Base-by-base conservation (phyloP, 2,329 filamentous ascomycete species). In the Fusarium odoratissimum region DNA sequence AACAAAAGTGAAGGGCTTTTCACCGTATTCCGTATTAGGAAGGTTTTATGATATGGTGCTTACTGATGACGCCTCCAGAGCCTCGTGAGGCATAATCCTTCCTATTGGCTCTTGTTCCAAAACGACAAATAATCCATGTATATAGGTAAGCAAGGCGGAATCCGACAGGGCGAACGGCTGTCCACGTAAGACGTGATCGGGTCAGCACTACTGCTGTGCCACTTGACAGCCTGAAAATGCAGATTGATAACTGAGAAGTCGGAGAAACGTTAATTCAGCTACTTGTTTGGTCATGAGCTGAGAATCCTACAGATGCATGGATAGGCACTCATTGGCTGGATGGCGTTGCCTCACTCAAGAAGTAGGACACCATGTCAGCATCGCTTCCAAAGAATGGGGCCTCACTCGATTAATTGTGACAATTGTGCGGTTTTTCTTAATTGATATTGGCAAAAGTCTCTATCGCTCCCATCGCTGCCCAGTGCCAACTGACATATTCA, bases 341-440 rank as follows among this genome's bases (percentile, higher is more conserved):
- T 13, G 21, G 7, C 1, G 2, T 33, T 56, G 37, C 38, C 16
- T 56, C 28, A 44, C n/a, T 56, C 2, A 2, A 16, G 16, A 11
- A 0, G 4, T 5, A 4, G 6, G 1, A 35, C 30, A 25, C 30
- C 30, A 17, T 35, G 19, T 46, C 54, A 57, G 54, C 40, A 13
- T 30, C 25, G 14, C 23, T 17, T 30, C 21, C 2, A 12, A n/a
- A n/a, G 14, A 41, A 41, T 23, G 51, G 35, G n/a, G 54, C 54
- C 54, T 57, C 7, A 33, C 2, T 28, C 13, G 3, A 2, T 25
- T n/a, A 8, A 21, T 7, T 10, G 13, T 21, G n/a, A n/a, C 2
- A 8, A 19, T 6, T 8, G 5, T 35, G 7, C 17, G 2, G 35
- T 1, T 6, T 10, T n/a, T 19, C 8, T 3, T 10, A 2, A 3